These are phyloP conservation scores for Ustilago shanxiensis DNA, from an alignment of 1,284 basidiomycete species.

Conservation along the genomic window DNA sequence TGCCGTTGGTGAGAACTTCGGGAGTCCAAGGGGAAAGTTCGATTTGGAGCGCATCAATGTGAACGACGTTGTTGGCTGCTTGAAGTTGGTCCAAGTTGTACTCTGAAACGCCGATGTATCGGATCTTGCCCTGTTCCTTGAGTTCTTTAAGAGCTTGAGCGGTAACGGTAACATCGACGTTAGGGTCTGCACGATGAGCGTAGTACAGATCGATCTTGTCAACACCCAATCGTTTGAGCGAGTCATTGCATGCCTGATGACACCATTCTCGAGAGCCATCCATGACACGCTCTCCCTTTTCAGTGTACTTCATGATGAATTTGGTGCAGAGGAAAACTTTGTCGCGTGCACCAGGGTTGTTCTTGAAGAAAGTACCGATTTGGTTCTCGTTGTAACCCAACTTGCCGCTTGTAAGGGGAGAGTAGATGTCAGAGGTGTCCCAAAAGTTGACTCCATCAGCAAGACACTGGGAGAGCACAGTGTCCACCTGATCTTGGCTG, in stretches of 20 bases:
- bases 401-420: constrained; percentile 21
- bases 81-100: constrained; percentile 61
- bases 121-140: constrained; percentile 78
- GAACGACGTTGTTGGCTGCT: constrained; percentile 60
- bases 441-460: constrained; percentile 42
- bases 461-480: constrained; percentile 34
- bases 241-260: constrained; percentile 66
- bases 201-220: constrained; percentile 71
- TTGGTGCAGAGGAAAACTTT: constrained; percentile 72
- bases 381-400: constrained; percentile 70
- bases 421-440: constrained; percentile 61
- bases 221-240: constrained; percentile 68
- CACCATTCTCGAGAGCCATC: constrained; percentile 64
- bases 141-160: constrained; percentile 82
- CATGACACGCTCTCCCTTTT: constrained; percentile 29
- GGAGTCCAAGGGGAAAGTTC: constrained; percentile 73
- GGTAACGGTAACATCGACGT: constrained; percentile 78
- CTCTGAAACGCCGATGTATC: constrained; percentile 79
- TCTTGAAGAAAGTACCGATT: constrained; percentile 69
- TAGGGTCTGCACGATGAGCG: constrained; percentile 70
- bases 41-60: constrained; percentile 72
- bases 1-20: constrained; percentile 56
- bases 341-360: constrained; percentile 61
- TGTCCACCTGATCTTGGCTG: constrained; percentile 30
- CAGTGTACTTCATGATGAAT: constrained; percentile 65